These are phyloP conservation scores for Vitis hybrid DNA, from an alignment of 177 flowering plant genomes.

Conservation along the genomic window DNA sequence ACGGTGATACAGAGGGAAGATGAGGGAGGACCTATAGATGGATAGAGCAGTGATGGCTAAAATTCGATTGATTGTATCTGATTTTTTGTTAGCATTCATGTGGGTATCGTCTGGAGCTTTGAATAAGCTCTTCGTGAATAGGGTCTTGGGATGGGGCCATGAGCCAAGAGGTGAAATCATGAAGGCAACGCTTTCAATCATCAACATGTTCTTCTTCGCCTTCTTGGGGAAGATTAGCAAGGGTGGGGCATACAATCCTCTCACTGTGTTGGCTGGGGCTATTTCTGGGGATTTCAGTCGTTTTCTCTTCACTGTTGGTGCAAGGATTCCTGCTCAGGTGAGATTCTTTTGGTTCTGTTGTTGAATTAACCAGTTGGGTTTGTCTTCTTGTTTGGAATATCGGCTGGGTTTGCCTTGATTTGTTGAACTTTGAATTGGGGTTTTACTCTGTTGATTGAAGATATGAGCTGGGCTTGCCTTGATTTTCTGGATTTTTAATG, in stretches of 20 bases:
- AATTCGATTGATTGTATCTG: constrained; percentile 38
- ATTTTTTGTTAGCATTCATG: constrained; percentile 68
- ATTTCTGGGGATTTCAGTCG: constrained; percentile 62
- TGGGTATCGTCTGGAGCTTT: constrained; percentile 77
- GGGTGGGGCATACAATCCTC: constrained; percentile 85
- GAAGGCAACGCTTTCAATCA: constrained; percentile 36
- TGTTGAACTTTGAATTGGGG: neutral
- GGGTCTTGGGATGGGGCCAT: constrained; percentile 40
- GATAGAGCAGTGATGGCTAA: constrained; percentile 1
- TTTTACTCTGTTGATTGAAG: neutral
- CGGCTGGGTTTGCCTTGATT: neutral
- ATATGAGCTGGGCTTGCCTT: neutral
- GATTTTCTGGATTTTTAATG: neutral
- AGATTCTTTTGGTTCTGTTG: neutral
- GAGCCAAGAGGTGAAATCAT: constrained; percentile 46
- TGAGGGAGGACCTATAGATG: neutral
- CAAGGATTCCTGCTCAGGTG: constrained; percentile 93
- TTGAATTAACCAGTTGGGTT: neutral
- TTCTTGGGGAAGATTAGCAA: constrained; percentile 50
- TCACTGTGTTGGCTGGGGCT: constrained; percentile 58
- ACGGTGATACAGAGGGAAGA: neutral
- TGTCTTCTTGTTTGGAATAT: too few species aligned
- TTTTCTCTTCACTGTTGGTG: constrained; percentile 58
- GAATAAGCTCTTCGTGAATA: constrained; percentile 46
- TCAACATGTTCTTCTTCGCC: constrained; percentile 78